Evolutionary conservation across 2,329 filamentous ascomycete species (phyloP), one percentile per base, ranked within the genome.

Genomic region (Trichoderma guizhouense): DNA sequence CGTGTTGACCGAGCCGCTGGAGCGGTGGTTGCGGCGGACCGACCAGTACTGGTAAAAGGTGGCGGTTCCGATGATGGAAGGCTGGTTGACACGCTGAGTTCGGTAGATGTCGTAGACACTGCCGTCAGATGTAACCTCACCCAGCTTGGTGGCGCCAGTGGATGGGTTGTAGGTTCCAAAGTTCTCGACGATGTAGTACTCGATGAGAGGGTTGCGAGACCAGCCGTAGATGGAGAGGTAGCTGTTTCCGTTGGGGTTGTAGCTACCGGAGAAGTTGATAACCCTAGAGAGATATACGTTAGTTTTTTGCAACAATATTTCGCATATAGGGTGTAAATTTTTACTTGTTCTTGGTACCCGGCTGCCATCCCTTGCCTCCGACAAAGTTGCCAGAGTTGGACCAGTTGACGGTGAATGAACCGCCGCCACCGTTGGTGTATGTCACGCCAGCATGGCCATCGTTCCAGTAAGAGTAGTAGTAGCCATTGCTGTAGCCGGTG

Each of bases 11-110:
- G 67, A 69, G 39, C 67, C 67, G 67, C 67, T 69, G 55, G 67
- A 69, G 57, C 67, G 67, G 53, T 69, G 55, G 57, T 21, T 62
- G 67, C 67, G 67, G 30, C 67, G 67, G 39, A 69, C 57, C 14
- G 67, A 69, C 67, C 67, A 69, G 67, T 69, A 69, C 57, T 69
- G 67, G 67, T 69, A 69, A 47, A 69, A 69, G 67, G 67, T 69
- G 57, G 67, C 57, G 7, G 57, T 69, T 12, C 67, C 67, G 21
- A 62, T 62, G 67, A 69, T 69, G 57, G 67, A 69, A 8, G 67
- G 67, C 67, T 69, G 67, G 67, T 69, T 69, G 28, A 69, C 57
- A 11, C 67, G 67, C 57, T 69, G 67, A 21, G 67, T 69, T 21
- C 57, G 67, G 67, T 69, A 69, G 21, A 69, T 69, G 28, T 69